Conservation (phyloP, 805 yeast genomes). For the Metschnikowia peoriensis region DNA sequence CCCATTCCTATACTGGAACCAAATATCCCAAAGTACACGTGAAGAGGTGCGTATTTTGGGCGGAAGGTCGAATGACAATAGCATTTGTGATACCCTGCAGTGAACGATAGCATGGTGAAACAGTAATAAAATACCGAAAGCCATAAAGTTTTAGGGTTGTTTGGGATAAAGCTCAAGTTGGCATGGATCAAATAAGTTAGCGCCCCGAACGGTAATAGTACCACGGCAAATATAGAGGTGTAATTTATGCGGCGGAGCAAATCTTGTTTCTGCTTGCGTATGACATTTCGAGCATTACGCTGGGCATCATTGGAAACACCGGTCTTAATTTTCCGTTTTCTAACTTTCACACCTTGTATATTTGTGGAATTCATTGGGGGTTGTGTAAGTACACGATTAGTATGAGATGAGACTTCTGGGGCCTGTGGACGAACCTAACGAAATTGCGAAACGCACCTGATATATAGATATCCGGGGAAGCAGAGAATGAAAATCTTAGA, state of each 20-base stretch:
- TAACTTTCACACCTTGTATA: conserved; percentile 21
- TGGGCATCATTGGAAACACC: conserved; percentile 14
- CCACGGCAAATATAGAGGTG: conserved; percentile 30
- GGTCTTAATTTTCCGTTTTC: conserved; percentile 23
- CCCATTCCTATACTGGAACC: conserved; percentile 79
- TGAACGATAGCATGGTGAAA: conserved; percentile 39
- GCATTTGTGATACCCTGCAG: conserved; percentile 43
- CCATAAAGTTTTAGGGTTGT: conserved; percentile 27
- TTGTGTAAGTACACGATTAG: neutral
- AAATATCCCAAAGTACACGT: conserved; percentile 50
- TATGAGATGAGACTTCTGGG: neutral
- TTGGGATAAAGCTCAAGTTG: conserved; percentile 26
- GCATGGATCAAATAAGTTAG: conserved; percentile 25
- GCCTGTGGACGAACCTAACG: conserved; percentile 1
- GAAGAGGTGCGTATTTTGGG: conserved; percentile 33
- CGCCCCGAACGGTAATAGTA: conserved; percentile 33
- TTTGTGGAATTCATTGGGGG: conserved; percentile 1
- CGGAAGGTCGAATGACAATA: conserved; percentile 41
- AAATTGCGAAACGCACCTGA: neutral
- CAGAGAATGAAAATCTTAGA: neutral
- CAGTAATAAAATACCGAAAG: conserved; percentile 34
- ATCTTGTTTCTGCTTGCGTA: conserved; percentile 35
- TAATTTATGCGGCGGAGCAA: conserved; percentile 38
- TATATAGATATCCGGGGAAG: neutral
- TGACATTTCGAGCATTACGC: conserved; percentile 29